phyloP scores from a whole-genome alignment of 345 rosid species.

The Eucalyptus dawsonii region DNA sequence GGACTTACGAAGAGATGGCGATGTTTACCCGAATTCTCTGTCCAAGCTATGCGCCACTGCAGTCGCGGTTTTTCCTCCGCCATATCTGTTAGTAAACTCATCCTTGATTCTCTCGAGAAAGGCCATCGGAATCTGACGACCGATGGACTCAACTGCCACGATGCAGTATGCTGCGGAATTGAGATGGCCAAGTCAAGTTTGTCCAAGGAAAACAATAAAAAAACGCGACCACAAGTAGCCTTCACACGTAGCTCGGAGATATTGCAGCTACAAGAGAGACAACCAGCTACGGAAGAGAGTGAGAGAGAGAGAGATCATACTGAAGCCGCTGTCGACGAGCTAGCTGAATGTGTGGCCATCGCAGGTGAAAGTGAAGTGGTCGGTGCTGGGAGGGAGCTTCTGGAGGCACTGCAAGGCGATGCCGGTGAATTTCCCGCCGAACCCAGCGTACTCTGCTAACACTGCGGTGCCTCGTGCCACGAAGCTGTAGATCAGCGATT shows the following conservation, averaged over 20 bases:
- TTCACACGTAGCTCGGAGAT: no score
- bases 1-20: background rate
- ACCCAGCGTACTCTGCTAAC: background rate
- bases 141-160: conserved; percentile 26
- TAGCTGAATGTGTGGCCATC: background rate
- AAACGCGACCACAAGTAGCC: no score
- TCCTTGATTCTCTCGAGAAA: conserved; percentile 24
- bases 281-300: no score
- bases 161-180: conserved; percentile 21
- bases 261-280: no score
- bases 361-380: background rate
- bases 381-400: background rate
- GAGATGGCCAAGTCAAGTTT: no score
- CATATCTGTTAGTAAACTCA: conserved; percentile 11
- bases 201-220: no score
- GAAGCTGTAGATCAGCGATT: background rate
- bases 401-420: background rate
- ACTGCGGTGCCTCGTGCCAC: background rate
- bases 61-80: no score
- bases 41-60: background rate
- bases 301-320: no score
- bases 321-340: background rate
- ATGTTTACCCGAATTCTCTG: background rate
- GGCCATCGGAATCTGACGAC: conserved; percentile 23
- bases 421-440: background rate